These are phyloP conservation scores for Fusarium chlamydosporum DNA, from an alignment of 2,329 filamentous ascomycete genomes.

Conservation along the genomic window DNA sequence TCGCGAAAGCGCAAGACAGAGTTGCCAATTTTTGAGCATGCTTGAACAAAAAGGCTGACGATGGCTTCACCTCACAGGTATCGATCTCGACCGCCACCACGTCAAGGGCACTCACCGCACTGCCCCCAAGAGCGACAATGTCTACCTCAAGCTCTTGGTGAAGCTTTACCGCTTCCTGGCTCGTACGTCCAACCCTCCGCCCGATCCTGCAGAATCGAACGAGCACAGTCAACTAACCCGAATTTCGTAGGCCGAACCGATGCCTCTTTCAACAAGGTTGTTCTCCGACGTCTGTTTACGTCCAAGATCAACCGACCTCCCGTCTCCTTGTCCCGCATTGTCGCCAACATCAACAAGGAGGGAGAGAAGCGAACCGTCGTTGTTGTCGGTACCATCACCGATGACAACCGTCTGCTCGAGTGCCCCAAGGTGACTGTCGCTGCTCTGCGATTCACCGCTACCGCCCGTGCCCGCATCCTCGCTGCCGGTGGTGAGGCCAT, in stretches of 20 bases:
- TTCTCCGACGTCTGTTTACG: conserved; percentile 98
- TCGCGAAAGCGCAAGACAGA: conserved; percentile 50
- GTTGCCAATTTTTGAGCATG: conserved; percentile 69
- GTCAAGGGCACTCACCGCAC: conserved; percentile 84
- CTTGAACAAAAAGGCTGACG: conserved; percentile 74
- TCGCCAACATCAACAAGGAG: conserved; percentile 75
- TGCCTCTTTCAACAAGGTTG: conserved; percentile 97
- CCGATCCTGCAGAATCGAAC: conserved; percentile 3
- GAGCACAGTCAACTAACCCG: conserved; percentile 28
- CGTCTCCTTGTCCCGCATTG: conserved; percentile 93
- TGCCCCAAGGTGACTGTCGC: conserved; percentile 94
- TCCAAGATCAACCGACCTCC: conserved; percentile 98
- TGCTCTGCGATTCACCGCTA: conserved; percentile 96
- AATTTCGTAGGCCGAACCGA: conserved; percentile 84
- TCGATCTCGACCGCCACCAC: conserved; percentile 79
- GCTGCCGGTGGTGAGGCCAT: conserved; percentile 95
- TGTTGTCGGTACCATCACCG: conserved; percentile 93
- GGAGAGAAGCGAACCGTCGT: conserved; percentile 89
- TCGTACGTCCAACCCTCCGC: conserved; percentile 74
- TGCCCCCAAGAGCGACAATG: conserved; percentile 98
- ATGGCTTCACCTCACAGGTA: conserved; percentile 70
- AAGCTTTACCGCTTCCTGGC: conserved; percentile 98
- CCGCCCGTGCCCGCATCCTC: conserved; percentile 91
- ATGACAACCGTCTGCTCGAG: conserved; percentile 93
- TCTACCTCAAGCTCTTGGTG: conserved; percentile 96